A percentile compares a stretch with the other conserved stretches of the same genome.
Evolutionary conservation across 176 grass and related monocot genomes (phyloP).

Genomic region (Metroxylon sagu): DNA sequence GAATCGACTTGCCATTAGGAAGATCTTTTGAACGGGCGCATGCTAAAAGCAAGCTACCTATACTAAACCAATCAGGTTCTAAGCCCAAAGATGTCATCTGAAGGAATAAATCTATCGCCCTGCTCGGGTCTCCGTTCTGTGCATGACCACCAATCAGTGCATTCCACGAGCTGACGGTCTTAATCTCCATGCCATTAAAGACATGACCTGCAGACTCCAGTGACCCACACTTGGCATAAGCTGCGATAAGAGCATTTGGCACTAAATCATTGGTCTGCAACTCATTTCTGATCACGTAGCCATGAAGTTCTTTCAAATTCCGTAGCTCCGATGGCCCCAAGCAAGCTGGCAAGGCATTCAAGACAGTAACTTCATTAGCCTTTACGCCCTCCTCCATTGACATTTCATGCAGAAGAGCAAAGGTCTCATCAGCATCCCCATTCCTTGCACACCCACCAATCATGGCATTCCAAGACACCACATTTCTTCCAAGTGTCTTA

Average conservation of each 20-base stretch:
- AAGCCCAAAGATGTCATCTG: constrained; percentile 22
- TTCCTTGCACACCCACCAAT: constrained; percentile 35
- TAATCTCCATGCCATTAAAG: constrained; percentile 19
- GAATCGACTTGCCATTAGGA: constrained; percentile 30
- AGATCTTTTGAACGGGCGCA: constrained; percentile 33
- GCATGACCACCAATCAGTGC: constrained; percentile 36
- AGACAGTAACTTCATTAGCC: constrained; percentile 41
- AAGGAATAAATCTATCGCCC: constrained; percentile 35
- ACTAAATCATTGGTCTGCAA: constrained; percentile 38
- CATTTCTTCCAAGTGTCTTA: constrained; percentile 2
- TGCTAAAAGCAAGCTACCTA: constrained; percentile 48
- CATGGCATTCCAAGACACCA: constrained; percentile 63
- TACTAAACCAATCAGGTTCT: constrained; percentile 47
- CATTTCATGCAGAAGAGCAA: constrained; percentile 40
- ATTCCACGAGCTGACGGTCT: constrained; percentile 51
- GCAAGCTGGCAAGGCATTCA: constrained; percentile 42
- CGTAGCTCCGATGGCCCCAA: constrained; percentile 18
- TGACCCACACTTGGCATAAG: constrained; percentile 39
- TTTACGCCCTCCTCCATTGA: constrained; percentile 15
- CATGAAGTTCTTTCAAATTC: constrained; percentile 41
- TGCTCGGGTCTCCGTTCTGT: constrained; percentile 28
- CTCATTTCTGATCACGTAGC: constrained; percentile 33
- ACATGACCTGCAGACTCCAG: constrained; percentile 24
- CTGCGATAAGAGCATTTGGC: constrained; percentile 44
- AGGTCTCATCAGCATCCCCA: constrained; percentile 19